These are phyloP conservation scores for Karstenula rhodostoma DNA, from an alignment of 2,329 filamentous ascomycete genomes.

Conservation along the genomic window DNA sequence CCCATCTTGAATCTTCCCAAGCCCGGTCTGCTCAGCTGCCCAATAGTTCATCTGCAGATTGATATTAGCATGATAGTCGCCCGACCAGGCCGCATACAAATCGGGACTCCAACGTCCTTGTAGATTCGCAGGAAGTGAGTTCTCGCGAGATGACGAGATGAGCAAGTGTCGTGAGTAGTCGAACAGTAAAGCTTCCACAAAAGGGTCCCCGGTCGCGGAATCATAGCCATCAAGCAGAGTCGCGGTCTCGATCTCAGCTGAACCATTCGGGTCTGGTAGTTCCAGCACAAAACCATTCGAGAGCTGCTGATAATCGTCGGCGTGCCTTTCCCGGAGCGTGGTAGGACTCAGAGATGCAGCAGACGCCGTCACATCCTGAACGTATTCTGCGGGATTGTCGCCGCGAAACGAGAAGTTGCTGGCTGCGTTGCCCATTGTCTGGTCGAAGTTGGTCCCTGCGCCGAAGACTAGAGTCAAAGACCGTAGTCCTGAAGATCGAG, in stretches of 20 bases:
- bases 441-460: conserved; percentile 60
- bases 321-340: conserved; percentile 47
- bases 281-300: conserved; percentile 53
- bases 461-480: conserved; percentile 54
- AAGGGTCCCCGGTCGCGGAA: conserved; percentile 55
- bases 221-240: conserved; percentile 42
- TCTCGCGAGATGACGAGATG: conserved; percentile 62
- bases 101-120: conserved; percentile 64
- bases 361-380: conserved; percentile 45
- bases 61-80: conserved; percentile 67
- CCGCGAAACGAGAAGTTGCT: conserved; percentile 59
- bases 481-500: conserved; percentile 21
- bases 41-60: conserved; percentile 71
- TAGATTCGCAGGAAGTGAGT: conserved; percentile 63
- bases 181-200: conserved; percentile 62
- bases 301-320: conserved; percentile 54
- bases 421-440: conserved; percentile 56
- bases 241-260: conserved; percentile 51
- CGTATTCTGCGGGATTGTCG: conserved; percentile 52
- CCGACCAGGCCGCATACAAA: conserved; percentile 58
- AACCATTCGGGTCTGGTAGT: conserved; percentile 56
- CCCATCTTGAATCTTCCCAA: conserved; percentile 55
- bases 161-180: conserved; percentile 64
- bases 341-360: conserved; percentile 47
- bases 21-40: conserved; percentile 61